Conservation (phyloP, 495 filamentous ascomycete genomes). For the Viridothelium virens region DNA sequence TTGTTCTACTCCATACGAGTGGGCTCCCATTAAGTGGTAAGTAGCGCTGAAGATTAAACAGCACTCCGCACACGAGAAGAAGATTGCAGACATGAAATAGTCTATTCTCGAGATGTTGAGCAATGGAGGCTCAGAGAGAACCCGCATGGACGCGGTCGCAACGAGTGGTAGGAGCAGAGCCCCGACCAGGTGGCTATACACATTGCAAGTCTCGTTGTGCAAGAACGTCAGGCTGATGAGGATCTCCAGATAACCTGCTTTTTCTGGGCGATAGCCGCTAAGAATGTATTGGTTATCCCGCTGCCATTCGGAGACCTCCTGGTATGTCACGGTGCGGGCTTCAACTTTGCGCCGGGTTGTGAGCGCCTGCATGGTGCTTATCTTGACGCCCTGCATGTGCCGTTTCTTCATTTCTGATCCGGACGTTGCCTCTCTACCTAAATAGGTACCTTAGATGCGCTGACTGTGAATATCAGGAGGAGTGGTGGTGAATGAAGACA, state of each 20-base stretch:
- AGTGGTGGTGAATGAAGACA: no score
- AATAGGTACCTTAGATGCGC: neutral
- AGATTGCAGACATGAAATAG: slow-evolving; percentile 24
- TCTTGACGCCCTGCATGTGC: neutral
- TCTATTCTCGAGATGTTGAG: slow-evolving; percentile 13
- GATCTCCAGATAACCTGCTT: slow-evolving; percentile 21
- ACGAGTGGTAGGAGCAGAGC: slow-evolving; percentile 11
- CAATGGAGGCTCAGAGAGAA: slow-evolving; percentile 9
- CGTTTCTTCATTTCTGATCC: slow-evolving; percentile 20
- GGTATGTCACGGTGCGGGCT: slow-evolving; percentile 16
- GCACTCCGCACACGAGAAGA: slow-evolving; percentile 20
- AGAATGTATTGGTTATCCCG: slow-evolving; percentile 22
- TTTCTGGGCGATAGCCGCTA: slow-evolving; percentile 15
- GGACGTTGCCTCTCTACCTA: slow-evolving; percentile 12
- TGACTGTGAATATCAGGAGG: neutral
- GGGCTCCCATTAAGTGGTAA: slow-evolving; percentile 33
- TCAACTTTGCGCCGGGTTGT: slow-evolving; percentile 8
- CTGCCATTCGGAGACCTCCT: slow-evolving; percentile 22
- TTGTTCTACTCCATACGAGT: slow-evolving; percentile 27
- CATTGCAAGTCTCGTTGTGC: slow-evolving; percentile 18
- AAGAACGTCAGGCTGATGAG: slow-evolving; percentile 16
- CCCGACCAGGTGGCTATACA: slow-evolving; percentile 17
- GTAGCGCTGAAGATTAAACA: slow-evolving; percentile 26
- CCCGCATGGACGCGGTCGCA: slow-evolving; percentile 6
- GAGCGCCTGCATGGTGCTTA: slow-evolving; percentile 11